phyloP scores from a whole-genome alignment of 1,284 basidiomycete genomes.

The Rhodotorula sp. region DNA sequence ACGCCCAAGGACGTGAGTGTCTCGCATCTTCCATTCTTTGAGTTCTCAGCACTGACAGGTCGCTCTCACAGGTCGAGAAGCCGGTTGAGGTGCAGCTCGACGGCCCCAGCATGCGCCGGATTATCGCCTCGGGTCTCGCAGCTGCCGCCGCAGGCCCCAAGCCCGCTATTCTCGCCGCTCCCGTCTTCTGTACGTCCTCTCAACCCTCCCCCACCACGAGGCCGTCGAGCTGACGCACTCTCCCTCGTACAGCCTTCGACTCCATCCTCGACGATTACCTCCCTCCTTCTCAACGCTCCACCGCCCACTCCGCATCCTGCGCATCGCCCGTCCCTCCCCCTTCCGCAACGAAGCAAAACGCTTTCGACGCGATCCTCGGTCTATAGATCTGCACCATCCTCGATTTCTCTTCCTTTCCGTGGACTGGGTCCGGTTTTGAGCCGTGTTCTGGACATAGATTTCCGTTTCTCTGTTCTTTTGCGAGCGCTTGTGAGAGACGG shows the following conservation, averaged over 20 bases:
- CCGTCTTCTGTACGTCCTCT: conserved; percentile 1
- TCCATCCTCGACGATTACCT: conserved; percentile 39
- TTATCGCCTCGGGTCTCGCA: conserved; percentile 33
- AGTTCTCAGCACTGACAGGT: too few species aligned
- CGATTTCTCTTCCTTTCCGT: neutral
- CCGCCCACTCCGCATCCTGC: neutral
- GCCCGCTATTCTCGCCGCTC: neutral
- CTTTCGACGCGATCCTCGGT: conserved; percentile 30
- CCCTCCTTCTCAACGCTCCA: conserved; percentile 21
- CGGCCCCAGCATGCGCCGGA: conserved; percentile 25
- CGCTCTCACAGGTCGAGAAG: conserved; percentile 9
- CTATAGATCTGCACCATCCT: neutral
- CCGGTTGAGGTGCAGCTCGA: conserved; percentile 27
- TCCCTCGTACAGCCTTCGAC: conserved; percentile 29
- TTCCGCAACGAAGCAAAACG: conserved; percentile 10
- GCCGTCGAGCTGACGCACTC: neutral
- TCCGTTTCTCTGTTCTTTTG: neutral
- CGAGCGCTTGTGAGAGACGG: neutral
- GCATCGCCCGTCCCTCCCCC: conserved; percentile 7
- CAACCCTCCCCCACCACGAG: neutral
- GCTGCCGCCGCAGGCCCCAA: conserved; percentile 1
- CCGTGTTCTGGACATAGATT: neutral
- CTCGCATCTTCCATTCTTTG: too few species aligned
- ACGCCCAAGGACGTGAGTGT: conserved; percentile 5
- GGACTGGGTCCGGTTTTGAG: neutral